These are phyloP conservation scores for Exophiala xenobiotica DNA, from an alignment of 2,329 filamentous ascomycete species.

Conservation along the genomic window DNA sequence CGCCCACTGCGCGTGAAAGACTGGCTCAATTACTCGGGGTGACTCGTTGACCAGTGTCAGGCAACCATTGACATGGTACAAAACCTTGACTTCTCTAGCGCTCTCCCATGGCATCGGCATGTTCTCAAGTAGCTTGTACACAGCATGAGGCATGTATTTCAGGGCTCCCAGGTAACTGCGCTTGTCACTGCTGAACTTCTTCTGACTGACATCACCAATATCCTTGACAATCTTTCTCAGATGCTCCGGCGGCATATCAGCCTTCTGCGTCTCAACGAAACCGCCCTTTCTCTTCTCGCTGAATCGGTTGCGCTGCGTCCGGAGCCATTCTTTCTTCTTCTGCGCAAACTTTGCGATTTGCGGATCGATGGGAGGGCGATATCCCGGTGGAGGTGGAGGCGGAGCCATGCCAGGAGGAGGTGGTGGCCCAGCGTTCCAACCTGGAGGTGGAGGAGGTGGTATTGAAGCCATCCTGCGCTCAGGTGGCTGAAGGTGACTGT, in stretches of 20 bases:
- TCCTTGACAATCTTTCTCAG: slow-evolving; percentile 97
- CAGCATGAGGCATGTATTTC: slow-evolving; percentile 99
- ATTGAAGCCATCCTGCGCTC: slow-evolving; percentile 55
- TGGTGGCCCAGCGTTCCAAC: slow-evolving; percentile 57
- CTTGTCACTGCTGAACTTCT: slow-evolving; percentile 99
- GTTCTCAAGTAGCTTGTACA: slow-evolving; percentile 94
- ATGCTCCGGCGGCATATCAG: slow-evolving; percentile 98
- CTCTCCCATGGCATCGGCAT: slow-evolving; percentile 99
- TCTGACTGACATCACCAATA: slow-evolving; percentile 98
- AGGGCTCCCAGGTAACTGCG: slow-evolving; percentile 93
- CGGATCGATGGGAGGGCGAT: slow-evolving; percentile 75
- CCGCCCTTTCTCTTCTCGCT: slow-evolving; percentile 96
- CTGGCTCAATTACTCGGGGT: slow-evolving; percentile 92
- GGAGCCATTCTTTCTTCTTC: slow-evolving; percentile 99
- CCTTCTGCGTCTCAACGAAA: slow-evolving; percentile 97
- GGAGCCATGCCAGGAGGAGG: slow-evolving; percentile 61
- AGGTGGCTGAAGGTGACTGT: slow-evolving; percentile 19
- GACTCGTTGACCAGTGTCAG: slow-evolving; percentile 95
- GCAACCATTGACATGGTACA: slow-evolving; percentile 98
- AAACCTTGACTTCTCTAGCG: slow-evolving; percentile 89
- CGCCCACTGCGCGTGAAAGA: slow-evolving; percentile 98
- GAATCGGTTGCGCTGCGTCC: slow-evolving; percentile 85
- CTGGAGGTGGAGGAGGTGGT: slow-evolving; percentile 67
- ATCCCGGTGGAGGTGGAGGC: slow-evolving; percentile 84
- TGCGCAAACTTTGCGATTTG: slow-evolving; percentile 92